Evolutionary conservation across 345 rosid species (phyloP), one percentile per base, ranked within the genome.

Genomic region (Draba incana): DNA sequence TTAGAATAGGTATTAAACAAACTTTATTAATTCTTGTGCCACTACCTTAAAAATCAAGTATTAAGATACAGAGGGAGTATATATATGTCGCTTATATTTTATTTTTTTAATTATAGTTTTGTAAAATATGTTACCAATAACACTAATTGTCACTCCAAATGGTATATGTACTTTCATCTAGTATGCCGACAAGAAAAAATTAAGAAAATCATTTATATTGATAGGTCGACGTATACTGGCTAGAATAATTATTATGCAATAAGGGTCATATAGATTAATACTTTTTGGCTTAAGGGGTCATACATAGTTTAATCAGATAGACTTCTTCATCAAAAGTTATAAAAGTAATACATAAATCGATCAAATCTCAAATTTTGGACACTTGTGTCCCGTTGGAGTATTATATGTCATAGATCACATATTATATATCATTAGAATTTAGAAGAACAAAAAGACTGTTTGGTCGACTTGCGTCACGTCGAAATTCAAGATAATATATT

Each of bases 391-490:
- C 67, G 7, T 0, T 31, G 28, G 43, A 16, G 31, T 7, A 50
- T 35, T 2, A 31, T 31, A 31, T 31, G 7, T 31, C 37, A 35
- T 2, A 1, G 1, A 35, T 35, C 10, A 8, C 33, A 27, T 12
- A 27, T 66, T 48, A 33, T 10, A 52, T 28, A 42, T 64, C 35
- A 33, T 58, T 13, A 41, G 13, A 59, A 20, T 28, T 38, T 38
- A 33, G 31, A 62, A 47, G 39, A 57, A 57, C 5, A 39, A 35
- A 44, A 37, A 38, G 25, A 41, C 16, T 16, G 14, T 30, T 30
- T 66, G 62, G 71, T 42, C 71, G 62, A 42, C 53, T 66, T 28
- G 13, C 53, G 54, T 66, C 71, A 66, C 62, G 44, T 54, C 42
- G 3, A 66, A 41, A 54, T 30, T 53, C 7, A 66, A 66, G 43